Percentiles rank a stretch among this genome's conserved stretches.
phyloP scores from a whole-genome alignment of 2,329 filamentous ascomycete species.

The Cadophora gregata region DNA sequence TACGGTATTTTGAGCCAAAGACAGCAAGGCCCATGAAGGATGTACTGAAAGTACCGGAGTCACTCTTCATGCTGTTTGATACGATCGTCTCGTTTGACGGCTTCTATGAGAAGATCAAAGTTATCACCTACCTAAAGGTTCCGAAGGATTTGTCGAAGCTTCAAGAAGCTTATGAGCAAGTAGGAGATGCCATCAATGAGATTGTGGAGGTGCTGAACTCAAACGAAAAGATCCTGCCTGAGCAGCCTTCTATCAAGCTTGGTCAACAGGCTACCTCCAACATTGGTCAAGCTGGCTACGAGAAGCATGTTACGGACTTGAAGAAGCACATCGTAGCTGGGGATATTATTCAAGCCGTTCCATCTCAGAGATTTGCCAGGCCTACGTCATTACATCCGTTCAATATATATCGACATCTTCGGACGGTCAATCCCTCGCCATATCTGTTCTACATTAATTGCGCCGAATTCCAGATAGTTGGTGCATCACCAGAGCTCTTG shows the following conservation, averaged over 20 bases:
- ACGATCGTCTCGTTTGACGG: slow-evolving; percentile 94
- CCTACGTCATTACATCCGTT: slow-evolving; percentile 93
- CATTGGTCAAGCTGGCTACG: slow-evolving; percentile 87
- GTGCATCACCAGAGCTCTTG: slow-evolving; percentile 91
- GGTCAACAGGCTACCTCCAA: slow-evolving; percentile 88
- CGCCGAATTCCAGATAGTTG: slow-evolving; percentile 90
- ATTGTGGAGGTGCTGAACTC: slow-evolving; percentile 75
- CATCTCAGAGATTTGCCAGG: slow-evolving; percentile 88
- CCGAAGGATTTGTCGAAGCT: slow-evolving; percentile 63
- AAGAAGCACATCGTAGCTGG: slow-evolving; percentile 91
- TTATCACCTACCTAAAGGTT: slow-evolving; percentile 88
- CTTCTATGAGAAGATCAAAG: slow-evolving; percentile 90
- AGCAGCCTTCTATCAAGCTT: slow-evolving; percentile 73
- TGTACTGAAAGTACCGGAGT: slow-evolving; percentile 86
- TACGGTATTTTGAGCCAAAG: slow-evolving; percentile 97
- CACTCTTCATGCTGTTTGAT: slow-evolving; percentile 95
- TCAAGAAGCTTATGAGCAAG: slow-evolving; percentile 71
- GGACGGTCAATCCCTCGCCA: slow-evolving; percentile 96
- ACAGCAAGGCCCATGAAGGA: slow-evolving; percentile 90
- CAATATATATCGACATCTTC: slow-evolving; percentile 95
- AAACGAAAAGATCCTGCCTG: slow-evolving; percentile 77
- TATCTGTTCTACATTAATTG: slow-evolving; percentile 98
- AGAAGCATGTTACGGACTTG: slow-evolving; percentile 81
- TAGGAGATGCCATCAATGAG: slow-evolving; percentile 65
- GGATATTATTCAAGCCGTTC: slow-evolving; percentile 97